These are phyloP conservation scores for Grosmannia penicillata DNA, from an alignment of 2,329 filamentous ascomycete genomes.

Conservation along the genomic window DNA sequence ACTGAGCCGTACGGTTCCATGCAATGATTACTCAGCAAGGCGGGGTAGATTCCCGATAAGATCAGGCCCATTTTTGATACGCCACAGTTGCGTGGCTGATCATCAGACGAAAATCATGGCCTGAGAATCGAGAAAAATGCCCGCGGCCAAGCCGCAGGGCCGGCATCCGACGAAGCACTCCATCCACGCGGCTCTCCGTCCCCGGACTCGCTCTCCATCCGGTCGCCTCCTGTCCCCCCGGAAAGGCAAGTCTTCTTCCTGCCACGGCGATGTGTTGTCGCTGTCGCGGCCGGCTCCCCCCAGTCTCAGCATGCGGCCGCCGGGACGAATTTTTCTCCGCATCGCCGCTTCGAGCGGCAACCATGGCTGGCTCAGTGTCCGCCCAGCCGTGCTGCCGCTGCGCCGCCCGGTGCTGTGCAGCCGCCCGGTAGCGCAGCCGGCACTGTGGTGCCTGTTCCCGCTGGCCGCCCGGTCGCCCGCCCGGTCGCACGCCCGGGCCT, in stretches of 20 bases:
- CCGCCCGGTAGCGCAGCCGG: neutral
- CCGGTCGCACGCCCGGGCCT: neutral
- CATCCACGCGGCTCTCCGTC: too few species aligned
- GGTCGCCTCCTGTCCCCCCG: neutral
- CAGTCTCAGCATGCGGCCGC: conserved; percentile 3
- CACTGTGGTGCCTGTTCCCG: too few species aligned
- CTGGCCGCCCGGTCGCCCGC: neutral
- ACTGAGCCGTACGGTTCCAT: too few species aligned
- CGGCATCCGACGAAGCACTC: too few species aligned
- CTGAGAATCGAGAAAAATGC: too few species aligned
- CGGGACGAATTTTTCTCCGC: conserved; percentile 2
- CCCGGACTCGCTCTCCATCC: neutral
- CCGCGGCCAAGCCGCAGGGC: too few species aligned
- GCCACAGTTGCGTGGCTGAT: too few species aligned
- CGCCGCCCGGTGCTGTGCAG: neutral
- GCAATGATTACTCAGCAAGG: too few species aligned
- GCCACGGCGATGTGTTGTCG: neutral
- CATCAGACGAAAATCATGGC: neutral
- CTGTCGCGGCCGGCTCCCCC: neutral
- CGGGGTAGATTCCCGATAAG: too few species aligned
- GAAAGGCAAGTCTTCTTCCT: neutral
- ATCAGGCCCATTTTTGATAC: too few species aligned
- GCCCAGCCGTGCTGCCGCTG: neutral
- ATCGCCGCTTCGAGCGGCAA: neutral
- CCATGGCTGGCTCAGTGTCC: neutral